Evolutionary conservation across 352 stramenopile species (phyloP).

Genomic region (Saprolegnia parasitica): DNA sequence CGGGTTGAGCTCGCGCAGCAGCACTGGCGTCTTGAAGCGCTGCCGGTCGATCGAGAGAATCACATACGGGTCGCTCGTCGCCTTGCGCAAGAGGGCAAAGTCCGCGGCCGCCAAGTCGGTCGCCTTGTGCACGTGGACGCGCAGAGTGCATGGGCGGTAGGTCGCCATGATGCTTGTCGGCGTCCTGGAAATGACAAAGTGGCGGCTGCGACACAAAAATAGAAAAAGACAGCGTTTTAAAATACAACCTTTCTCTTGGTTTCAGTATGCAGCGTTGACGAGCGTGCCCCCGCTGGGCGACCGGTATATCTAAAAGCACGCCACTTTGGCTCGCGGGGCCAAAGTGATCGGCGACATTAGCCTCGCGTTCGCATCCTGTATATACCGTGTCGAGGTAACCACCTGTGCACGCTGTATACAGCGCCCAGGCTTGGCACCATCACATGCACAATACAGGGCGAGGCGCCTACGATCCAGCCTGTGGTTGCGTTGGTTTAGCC

Average conservation of each 20-base stretch:
- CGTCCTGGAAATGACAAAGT: neutral
- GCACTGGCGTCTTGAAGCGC: constrained; percentile 12
- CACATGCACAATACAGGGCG: no score
- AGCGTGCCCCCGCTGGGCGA: no score
- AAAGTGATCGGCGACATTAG: no score
- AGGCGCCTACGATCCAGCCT: no score
- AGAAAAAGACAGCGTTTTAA: neutral
- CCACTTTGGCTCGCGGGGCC: no score
- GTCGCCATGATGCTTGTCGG: neutral
- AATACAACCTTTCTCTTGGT: neutral
- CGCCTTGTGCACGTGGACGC: constrained; percentile 17
- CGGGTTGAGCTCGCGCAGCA: constrained; percentile 3
- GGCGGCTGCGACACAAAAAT: neutral
- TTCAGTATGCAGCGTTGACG: neutral
- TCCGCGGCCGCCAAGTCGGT: constrained; percentile 17
- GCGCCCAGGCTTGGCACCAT: no score
- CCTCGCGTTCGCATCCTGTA: no score
- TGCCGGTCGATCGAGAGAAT: constrained; percentile 9
- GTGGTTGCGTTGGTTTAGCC: no score
- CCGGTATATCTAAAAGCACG: no score
- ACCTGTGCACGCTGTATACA: no score
- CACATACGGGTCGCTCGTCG: constrained; percentile 20
- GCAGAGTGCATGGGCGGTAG: constrained; percentile 4
- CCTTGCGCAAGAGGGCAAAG: constrained; percentile 9
- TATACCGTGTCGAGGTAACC: no score